phyloP scores from a whole-genome alignment of 306 rosid genomes.

The Rosa lucieae region DNA sequence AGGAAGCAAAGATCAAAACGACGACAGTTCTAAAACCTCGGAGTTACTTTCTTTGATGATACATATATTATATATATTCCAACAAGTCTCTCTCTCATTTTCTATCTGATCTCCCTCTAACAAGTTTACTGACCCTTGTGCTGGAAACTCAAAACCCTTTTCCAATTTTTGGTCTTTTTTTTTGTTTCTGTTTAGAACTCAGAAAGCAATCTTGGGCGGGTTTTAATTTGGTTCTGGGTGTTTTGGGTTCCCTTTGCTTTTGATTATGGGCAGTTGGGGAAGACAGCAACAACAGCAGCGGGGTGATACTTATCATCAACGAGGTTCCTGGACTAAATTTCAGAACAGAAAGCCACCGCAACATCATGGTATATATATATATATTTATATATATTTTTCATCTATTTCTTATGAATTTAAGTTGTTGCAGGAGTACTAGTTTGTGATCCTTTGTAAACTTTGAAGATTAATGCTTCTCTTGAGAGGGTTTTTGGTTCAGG shows the following conservation, averaged over 20 bases:
- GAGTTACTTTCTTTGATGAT: conserved; percentile 13
- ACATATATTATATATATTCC: not conserved
- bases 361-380: conserved; percentile 35
- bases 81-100: not conserved
- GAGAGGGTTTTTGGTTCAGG: not conserved
- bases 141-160: not conserved
- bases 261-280: conserved; percentile 62
- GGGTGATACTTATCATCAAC: conserved; percentile 40
- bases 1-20: conserved; percentile 1
- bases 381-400: not conserved
- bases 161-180: not conserved
- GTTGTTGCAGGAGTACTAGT: conserved; percentile 10
- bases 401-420: not conserved
- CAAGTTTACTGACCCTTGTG: conserved; percentile 9
- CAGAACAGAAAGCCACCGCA: conserved; percentile 49
- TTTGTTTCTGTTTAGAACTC: not conserved
- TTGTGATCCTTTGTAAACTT: not conserved
- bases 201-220: not conserved
- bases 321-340: conserved; percentile 37
- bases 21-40: conserved; percentile 20
- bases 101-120: not conserved
- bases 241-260: conserved; percentile 8
- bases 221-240: not conserved
- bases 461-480: not conserved
- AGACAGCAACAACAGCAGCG: conserved; percentile 28